These are phyloP conservation scores for Ottelia alismoides DNA, from an alignment of 106 monocot species.

Conservation along the genomic window DNA sequence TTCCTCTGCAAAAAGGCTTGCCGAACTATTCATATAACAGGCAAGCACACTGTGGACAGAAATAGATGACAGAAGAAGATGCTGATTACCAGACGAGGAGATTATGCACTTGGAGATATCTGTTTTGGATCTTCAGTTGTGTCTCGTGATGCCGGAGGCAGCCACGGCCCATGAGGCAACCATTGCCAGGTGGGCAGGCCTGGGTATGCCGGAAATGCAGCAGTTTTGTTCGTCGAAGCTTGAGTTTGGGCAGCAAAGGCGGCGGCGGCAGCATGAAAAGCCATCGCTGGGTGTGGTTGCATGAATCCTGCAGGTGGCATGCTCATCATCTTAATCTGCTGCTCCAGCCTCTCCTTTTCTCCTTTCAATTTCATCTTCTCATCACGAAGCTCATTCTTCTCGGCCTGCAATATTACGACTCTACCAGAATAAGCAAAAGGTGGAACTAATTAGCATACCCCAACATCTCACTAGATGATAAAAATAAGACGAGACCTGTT, in stretches of 20 bases:
- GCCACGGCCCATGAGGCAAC: conserved; percentile 10
- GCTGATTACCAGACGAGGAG: too few species aligned
- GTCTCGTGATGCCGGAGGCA: conserved; percentile 12
- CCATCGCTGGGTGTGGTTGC: conserved; percentile 3
- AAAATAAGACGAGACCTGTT: too few species aligned
- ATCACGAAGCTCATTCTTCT: conserved; percentile 55
- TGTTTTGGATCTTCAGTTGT: conserved; percentile 8
- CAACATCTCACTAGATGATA: too few species aligned
- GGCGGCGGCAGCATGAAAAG: conserved; percentile 4
- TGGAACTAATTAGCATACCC: too few species aligned
- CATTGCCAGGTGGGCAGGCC: conserved; percentile 13
- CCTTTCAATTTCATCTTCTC: conserved; percentile 47
- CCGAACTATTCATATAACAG: too few species aligned
- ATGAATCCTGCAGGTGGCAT: conserved; percentile 9
- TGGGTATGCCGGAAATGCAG: conserved; percentile 6
- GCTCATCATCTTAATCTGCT: conserved; percentile 38
- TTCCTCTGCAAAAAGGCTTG: too few species aligned
- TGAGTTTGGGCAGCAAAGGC: conserved; percentile 9
- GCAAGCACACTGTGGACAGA: too few species aligned
- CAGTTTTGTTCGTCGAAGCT: background rate
- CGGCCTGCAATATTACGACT: conserved; percentile 41
- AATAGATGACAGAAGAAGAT: too few species aligned
- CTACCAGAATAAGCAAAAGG: too few species aligned
- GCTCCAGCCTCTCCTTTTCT: conserved; percentile 50
- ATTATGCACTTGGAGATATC: conserved; percentile 4